Percentiles rank a stretch among this genome's conserved stretches.
These are phyloP conservation scores for Kodamaea sp. DNA, from an alignment of 1,139 yeast species.

Conservation along the genomic window DNA sequence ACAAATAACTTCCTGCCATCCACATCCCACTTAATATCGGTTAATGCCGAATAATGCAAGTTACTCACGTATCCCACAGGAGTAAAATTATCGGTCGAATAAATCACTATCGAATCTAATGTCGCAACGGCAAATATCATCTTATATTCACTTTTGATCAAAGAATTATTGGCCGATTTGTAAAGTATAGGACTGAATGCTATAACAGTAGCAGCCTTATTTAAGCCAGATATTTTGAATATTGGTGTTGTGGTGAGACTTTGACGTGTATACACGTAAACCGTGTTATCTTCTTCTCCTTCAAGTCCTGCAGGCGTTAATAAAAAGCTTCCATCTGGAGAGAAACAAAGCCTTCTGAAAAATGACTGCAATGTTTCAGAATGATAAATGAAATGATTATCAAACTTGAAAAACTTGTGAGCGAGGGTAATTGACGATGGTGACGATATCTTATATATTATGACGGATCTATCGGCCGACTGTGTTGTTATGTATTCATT, in stretches of 20 bases:
- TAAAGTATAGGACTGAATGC: conserved; percentile 71
- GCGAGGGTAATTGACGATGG: conserved; percentile 7
- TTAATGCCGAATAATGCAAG: conserved; percentile 81
- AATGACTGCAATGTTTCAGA: conserved; percentile 87
- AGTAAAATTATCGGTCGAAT: conserved; percentile 65
- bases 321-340: conserved; percentile 84
- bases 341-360: conserved; percentile 76
- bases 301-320: conserved; percentile 73
- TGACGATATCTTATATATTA: conserved; percentile 41
- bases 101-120: conserved; percentile 77
- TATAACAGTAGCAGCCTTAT: conserved; percentile 80
- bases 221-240: conserved; percentile 72
- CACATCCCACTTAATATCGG: conserved; percentile 81
- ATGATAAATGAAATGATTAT: conserved; percentile 55
- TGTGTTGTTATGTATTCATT: conserved; percentile 79
- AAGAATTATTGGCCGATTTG: conserved; percentile 21
- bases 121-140: conserved; percentile 93
- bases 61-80: conserved; percentile 78
- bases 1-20: conserved; percentile 72
- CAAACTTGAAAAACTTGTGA: conserved; percentile 23
- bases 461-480: conserved; percentile 82
- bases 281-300: conserved; percentile 48
- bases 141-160: conserved; percentile 62
- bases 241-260: conserved; percentile 69
- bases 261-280: conserved; percentile 68